phyloP scores from a whole-genome alignment of 1,284 basidiomycete genomes.

The Rhodotorula sp. region DNA sequence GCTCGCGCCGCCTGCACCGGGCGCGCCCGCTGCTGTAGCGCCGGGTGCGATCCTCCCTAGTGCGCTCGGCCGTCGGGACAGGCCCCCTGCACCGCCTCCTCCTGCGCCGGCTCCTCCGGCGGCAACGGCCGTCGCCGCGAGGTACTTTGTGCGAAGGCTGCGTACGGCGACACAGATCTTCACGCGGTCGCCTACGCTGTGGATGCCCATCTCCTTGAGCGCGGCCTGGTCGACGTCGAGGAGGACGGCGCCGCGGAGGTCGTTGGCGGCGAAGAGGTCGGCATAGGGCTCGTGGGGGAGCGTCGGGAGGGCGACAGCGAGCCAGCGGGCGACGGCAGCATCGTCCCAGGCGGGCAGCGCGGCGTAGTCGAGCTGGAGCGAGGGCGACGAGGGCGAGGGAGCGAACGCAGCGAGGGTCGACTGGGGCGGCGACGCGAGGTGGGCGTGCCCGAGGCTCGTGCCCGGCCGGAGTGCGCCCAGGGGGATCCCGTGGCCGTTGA shows the following conservation, averaged over 20 bases:
- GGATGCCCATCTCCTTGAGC: slow-evolving; percentile 83
- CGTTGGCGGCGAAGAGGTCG: slow-evolving; percentile 71
- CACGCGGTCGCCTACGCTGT: slow-evolving; percentile 81
- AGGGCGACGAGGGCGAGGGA: background rate
- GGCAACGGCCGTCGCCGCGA: slow-evolving; percentile 3
- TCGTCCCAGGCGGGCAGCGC: slow-evolving; percentile 42
- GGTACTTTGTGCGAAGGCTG: slow-evolving; percentile 57
- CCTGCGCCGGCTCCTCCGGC: background rate
- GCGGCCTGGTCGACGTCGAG: slow-evolving; percentile 82
- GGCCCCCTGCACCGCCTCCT: background rate
- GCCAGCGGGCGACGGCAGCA: slow-evolving; percentile 42
- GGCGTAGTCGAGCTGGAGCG: slow-evolving; percentile 23
- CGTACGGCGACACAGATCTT: slow-evolving; percentile 82
- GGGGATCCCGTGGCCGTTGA: slow-evolving; percentile 19
- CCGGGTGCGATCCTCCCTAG: background rate
- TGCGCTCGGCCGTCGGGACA: slow-evolving; percentile 8
- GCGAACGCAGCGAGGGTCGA: background rate
- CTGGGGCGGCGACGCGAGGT: slow-evolving; percentile 8
- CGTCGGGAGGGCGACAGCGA: slow-evolving; percentile 29
- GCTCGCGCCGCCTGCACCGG: background rate
- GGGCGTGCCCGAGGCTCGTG: slow-evolving; percentile 8
- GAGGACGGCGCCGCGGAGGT: slow-evolving; percentile 83
- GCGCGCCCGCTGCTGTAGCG: background rate
- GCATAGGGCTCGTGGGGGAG: slow-evolving; percentile 63
- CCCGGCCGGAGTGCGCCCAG: slow-evolving; percentile 17